Evolutionary conservation across 345 rosid species (phyloP).

Genomic region (Zanthoxylum bungeanum): DNA sequence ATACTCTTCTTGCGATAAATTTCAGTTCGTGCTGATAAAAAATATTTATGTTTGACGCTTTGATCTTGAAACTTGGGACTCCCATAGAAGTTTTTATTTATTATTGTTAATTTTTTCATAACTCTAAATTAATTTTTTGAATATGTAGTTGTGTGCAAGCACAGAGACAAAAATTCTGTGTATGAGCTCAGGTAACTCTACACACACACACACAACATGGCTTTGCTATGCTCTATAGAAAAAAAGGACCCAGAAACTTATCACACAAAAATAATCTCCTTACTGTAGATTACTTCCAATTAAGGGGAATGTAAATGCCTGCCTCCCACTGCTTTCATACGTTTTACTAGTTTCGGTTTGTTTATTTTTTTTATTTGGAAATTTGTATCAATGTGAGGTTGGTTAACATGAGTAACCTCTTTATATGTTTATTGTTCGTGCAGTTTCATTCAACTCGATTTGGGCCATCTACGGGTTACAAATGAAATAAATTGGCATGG

Average conservation of each 20-base stretch:
- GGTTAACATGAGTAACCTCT: slow-evolving; percentile 7
- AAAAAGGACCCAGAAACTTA: neutral
- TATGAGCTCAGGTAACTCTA: no score
- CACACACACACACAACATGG: no score
- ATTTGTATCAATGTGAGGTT: slow-evolving; percentile 1
- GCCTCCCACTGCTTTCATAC: neutral
- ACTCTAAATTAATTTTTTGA: neutral
- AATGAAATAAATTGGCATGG: slow-evolving; percentile 98
- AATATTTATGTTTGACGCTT: neutral
- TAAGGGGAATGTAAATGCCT: neutral
- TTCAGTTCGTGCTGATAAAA: neutral
- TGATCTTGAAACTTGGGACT: neutral
- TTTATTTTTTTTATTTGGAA: neutral
- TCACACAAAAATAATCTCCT: neutral
- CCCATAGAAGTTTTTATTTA: slow-evolving; percentile 3
- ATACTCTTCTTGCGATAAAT: neutral
- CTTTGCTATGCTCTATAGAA: neutral
- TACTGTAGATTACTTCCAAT: neutral
- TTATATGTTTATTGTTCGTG: slow-evolving; percentile 24
- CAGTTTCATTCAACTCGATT: slow-evolving; percentile 95
- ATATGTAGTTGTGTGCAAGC: neutral
- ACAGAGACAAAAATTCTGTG: no score
- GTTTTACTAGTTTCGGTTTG: neutral
- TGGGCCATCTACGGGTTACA: slow-evolving; percentile 82
- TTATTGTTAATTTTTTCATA: no score